phyloP scores from a whole-genome alignment of 306 rosid species.

The Carpinus viminea region DNA sequence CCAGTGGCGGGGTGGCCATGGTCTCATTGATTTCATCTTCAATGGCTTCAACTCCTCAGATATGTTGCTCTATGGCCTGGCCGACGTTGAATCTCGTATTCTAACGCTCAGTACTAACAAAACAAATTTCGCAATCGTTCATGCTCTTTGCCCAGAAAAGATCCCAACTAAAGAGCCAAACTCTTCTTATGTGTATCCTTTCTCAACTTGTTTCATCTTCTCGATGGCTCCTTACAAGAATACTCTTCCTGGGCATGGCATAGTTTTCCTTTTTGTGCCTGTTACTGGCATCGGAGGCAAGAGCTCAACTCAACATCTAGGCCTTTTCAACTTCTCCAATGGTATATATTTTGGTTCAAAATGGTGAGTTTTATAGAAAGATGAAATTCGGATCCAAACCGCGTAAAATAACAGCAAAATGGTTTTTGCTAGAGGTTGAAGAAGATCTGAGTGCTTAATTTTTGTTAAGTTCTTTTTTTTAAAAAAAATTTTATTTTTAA shows the following conservation, averaged over 20 bases:
- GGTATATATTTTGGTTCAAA: too few relatives aligned
- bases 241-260: conserved; percentile 63
- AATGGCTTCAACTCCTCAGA: conserved; percentile 37
- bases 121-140: conserved; percentile 58
- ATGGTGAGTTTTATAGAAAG: too few relatives aligned
- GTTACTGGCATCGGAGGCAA: conserved; percentile 54
- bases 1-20: too few relatives aligned
- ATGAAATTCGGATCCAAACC: too few relatives aligned
- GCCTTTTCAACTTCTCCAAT: conserved; percentile 63
- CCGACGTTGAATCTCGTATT: conserved; percentile 51
- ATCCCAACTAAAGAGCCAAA: conserved; percentile 49
- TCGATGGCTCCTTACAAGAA: conserved; percentile 61
- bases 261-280: conserved; percentile 72
- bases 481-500: too few relatives aligned
- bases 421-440: too few relatives aligned
- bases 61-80: conserved; percentile 59
- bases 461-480: too few relatives aligned
- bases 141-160: conserved; percentile 53
- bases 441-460: too few relatives aligned
- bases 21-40: too few relatives aligned
- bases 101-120: conserved; percentile 69
- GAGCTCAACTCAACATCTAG: conserved; percentile 58
- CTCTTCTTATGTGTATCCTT: conserved; percentile 51
- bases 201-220: conserved; percentile 83
- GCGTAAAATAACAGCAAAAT: too few relatives aligned